A percentile compares a stretch with the other conserved stretches of the same genome.
Evolutionary conservation across 2,329 filamentous ascomycete species (phyloP).

Genomic region (Fusarium clavum): DNA sequence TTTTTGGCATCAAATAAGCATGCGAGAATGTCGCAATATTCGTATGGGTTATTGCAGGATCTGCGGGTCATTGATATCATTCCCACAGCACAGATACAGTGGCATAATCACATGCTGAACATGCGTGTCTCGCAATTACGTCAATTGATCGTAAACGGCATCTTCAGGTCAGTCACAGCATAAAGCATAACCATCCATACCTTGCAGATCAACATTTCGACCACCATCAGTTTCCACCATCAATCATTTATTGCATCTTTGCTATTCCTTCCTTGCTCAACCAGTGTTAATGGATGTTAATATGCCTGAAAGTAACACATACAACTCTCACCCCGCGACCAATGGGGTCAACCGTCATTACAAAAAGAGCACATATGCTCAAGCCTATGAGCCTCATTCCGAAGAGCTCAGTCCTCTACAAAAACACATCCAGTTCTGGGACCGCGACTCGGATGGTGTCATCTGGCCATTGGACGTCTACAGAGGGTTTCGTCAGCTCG

Average conservation of each 20-base stretch:
- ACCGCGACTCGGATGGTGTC: slow-evolving; percentile 54
- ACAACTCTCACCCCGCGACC: background rate
- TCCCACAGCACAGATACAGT: background rate
- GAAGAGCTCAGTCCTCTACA: slow-evolving; percentile 46
- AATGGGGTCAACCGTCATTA: background rate
- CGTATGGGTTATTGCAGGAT: background rate
- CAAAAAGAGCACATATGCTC: background rate
- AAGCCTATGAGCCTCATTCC: background rate
- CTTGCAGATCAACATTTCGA: background rate
- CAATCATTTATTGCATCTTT: background rate
- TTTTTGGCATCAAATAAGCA: background rate
- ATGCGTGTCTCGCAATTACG: slow-evolving; percentile 15
- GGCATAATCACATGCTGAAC: slow-evolving; percentile 15
- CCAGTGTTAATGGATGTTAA: background rate
- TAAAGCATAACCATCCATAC: background rate
- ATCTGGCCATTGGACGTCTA: slow-evolving; percentile 56
- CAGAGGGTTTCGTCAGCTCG: slow-evolving; percentile 54
- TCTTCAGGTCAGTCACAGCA: slow-evolving; percentile 2
- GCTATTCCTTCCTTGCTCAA: background rate
- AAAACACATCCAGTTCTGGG: slow-evolving; percentile 57
- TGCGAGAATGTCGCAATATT: background rate
- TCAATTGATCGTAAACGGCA: slow-evolving; percentile 25
- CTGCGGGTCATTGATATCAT: slow-evolving; percentile 7
- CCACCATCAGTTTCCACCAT: background rate
- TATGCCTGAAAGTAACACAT: background rate